Evolutionary conservation across 2,329 filamentous ascomycete species (phyloP).

Genomic region (Ampelomyces quisqualis): DNA sequence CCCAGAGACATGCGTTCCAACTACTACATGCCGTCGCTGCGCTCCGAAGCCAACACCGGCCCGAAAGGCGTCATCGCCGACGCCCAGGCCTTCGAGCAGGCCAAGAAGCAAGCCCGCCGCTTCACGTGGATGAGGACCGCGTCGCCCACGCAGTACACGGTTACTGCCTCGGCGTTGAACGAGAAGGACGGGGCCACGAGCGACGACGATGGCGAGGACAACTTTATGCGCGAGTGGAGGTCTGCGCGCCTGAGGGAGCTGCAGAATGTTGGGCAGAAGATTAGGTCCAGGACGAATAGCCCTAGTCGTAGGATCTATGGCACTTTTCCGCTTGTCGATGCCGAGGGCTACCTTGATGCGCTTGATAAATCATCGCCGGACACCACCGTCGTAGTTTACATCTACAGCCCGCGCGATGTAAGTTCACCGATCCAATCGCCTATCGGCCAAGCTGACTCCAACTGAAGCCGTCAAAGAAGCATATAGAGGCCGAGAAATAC

Average conservation of each 20-base stretch:
- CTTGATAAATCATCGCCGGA: slow-evolving; percentile 84
- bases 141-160: slow-evolving; percentile 26
- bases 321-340: slow-evolving; percentile 79
- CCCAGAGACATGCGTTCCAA: slow-evolving; percentile 58
- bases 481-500: slow-evolving; percentile 76
- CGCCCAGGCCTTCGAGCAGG: slow-evolving; percentile 72
- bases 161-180: slow-evolving; percentile 48
- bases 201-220: slow-evolving; percentile 70
- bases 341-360: slow-evolving; percentile 88
- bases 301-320: slow-evolving; percentile 79
- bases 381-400: slow-evolving; percentile 87
- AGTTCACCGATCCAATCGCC: slow-evolving; percentile 33
- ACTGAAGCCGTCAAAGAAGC: too few relatives aligned
- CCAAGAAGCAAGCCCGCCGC: slow-evolving; percentile 46
- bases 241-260: slow-evolving; percentile 77
- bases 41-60: slow-evolving; percentile 71
- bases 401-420: slow-evolving; percentile 87
- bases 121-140: slow-evolving; percentile 38
- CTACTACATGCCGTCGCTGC: slow-evolving; percentile 59
- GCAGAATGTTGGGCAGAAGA: slow-evolving; percentile 60
- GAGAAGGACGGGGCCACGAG: slow-evolving; percentile 48
- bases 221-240: slow-evolving; percentile 83
- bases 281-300: slow-evolving; percentile 65
- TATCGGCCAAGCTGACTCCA: not conserved
- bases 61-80: slow-evolving; percentile 88